Conservation (phyloP, 2,329 filamentous ascomycete species). For the Davidsoniella australis region DNA sequence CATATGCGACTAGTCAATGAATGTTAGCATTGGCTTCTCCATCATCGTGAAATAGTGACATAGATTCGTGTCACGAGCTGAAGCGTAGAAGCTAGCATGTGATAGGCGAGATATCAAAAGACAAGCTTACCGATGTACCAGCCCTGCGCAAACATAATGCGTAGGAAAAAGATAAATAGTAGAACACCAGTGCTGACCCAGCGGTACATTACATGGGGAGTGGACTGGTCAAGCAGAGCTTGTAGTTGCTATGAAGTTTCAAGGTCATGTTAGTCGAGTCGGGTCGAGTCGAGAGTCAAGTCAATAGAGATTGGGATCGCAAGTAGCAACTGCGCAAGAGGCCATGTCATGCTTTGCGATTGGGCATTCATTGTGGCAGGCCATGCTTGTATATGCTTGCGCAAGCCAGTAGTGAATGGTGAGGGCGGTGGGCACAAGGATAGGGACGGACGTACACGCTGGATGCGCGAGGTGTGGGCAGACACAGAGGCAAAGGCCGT, state of each 20-base stretch:
- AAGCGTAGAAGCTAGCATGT: not conserved
- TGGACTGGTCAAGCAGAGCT: slow-evolving; percentile 82
- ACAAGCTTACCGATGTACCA: slow-evolving; percentile 82
- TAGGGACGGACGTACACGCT: slow-evolving; percentile 39
- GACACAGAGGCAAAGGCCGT: slow-evolving; percentile 84
- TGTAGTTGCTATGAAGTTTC: slow-evolving; percentile 58
- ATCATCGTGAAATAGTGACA: not conserved
- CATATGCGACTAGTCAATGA: slow-evolving; percentile 64
- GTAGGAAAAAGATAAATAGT: slow-evolving; percentile 67
- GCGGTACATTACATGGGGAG: slow-evolving; percentile 74
- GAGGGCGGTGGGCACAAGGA: not conserved
- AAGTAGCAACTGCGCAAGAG: not conserved
- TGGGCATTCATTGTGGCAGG: too few relatives aligned
- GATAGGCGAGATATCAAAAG: too few relatives aligned
- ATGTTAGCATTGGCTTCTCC: not conserved
- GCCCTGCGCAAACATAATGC: slow-evolving; percentile 83
- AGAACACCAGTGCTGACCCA: slow-evolving; percentile 70
- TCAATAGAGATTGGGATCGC: not conserved
- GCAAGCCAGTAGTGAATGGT: not conserved
- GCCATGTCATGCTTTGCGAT: too few relatives aligned
- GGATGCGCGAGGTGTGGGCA: slow-evolving; percentile 61
- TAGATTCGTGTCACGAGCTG: not conserved
- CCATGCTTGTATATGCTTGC: not conserved
- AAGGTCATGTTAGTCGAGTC: not conserved
- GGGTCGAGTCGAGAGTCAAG: not conserved